Conservation (phyloP, 495 filamentous ascomycete species). For the Glonium stellatum region DNA sequence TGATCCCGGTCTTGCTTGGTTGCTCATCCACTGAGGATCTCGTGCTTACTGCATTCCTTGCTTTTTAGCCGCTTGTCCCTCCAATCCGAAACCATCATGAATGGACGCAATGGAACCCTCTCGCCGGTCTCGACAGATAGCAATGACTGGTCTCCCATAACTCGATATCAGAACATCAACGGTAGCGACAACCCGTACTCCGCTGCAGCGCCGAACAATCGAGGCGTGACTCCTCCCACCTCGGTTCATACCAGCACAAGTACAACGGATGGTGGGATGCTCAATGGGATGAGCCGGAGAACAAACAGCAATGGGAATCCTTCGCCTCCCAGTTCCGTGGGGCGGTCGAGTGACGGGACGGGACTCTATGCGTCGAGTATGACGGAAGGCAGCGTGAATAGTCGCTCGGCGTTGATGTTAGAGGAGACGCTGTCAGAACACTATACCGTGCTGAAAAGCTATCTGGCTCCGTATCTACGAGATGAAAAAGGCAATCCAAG, state of each 20-base stretch:
- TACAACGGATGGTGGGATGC: conserved; percentile 26
- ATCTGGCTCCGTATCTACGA: conserved; percentile 60
- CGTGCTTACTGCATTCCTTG: background rate
- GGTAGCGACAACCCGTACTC: conserved; percentile 29
- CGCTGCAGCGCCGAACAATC: conserved; percentile 17
- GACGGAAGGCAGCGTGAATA: conserved; percentile 35
- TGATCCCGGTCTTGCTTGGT: background rate
- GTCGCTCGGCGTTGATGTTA: conserved; percentile 45
- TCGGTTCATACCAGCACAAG: conserved; percentile 26
- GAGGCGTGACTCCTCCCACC: conserved; percentile 24
- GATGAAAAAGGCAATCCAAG: conserved; percentile 68
- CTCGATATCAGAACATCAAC: conserved; percentile 25
- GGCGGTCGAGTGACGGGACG: conserved; percentile 70
- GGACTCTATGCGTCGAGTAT: conserved; percentile 57
- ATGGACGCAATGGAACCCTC: conserved; percentile 59
- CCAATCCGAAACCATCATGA: conserved; percentile 42
- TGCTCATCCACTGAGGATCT: background rate
- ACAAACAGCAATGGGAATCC: conserved; percentile 49
- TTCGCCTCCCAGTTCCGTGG: conserved; percentile 80
- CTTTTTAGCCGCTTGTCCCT: background rate
- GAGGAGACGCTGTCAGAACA: conserved; percentile 72
- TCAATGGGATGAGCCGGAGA: conserved; percentile 13
- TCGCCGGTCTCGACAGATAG: conserved; percentile 77
- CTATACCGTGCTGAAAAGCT: conserved; percentile 71
- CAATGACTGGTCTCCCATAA: conserved; percentile 76